Conservation (phyloP, 768 basidiomycete species). For the Kwoniella newhampshirensis region DNA sequence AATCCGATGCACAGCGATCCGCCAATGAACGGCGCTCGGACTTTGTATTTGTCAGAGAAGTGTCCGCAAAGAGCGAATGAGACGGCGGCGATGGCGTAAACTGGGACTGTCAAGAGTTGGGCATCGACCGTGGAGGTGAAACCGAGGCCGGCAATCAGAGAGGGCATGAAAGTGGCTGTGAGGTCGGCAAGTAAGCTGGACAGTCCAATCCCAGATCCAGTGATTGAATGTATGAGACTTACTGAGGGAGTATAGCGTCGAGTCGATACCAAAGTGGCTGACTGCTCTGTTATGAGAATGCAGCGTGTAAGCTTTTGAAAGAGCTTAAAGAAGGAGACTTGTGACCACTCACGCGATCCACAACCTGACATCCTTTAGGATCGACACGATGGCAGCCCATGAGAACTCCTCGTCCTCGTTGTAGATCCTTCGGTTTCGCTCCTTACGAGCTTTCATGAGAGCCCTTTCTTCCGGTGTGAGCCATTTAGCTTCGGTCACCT, state of each 20-base stretch:
- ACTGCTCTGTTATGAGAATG: conserved; percentile 9
- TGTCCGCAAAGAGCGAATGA: conserved; percentile 13
- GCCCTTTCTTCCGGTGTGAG: conserved; percentile 30
- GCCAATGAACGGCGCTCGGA: conserved; percentile 28
- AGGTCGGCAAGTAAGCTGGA: no score
- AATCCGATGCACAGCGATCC: not conserved
- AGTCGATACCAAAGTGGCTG: conserved; percentile 37
- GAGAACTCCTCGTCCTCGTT: conserved; percentile 33
- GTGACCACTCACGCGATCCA: no score
- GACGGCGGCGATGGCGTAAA: conserved; percentile 28
- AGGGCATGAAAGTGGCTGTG: conserved; percentile 21
- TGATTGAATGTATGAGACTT: conserved; percentile 4
- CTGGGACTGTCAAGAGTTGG: conserved; percentile 39
- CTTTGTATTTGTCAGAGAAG: conserved; percentile 25
- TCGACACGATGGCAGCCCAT: conserved; percentile 8
- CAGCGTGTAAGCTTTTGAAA: not conserved
- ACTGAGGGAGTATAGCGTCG: conserved; percentile 27
- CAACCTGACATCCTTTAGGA: conserved; percentile 17
- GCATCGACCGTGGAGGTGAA: conserved; percentile 26
- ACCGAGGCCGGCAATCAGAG: conserved; percentile 36
- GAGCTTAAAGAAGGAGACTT: no score
- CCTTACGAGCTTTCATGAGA: conserved; percentile 19
- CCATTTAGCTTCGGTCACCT: conserved; percentile 30
- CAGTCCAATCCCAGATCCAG: no score
- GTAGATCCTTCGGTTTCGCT: conserved; percentile 28